Conservation (phyloP, 306 rosid genomes). For the Mimosa pudica region DNA sequence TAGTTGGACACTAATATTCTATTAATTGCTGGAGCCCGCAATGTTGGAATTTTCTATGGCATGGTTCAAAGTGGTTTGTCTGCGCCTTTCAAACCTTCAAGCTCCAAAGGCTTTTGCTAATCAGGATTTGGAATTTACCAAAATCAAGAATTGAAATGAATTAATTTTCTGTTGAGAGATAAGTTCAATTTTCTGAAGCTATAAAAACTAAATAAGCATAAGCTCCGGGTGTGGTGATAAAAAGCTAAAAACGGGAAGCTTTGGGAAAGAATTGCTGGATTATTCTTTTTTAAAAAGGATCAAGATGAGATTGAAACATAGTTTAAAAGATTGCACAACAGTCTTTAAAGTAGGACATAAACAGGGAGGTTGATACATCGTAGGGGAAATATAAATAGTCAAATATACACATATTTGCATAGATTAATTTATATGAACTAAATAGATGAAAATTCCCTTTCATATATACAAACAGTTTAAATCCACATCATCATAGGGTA, state of each 20-base stretch:
- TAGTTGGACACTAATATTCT: not conserved
- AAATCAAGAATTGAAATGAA: not conserved
- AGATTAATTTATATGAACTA: not conserved
- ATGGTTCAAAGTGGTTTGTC: not conserved
- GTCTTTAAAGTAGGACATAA: too few species aligned
- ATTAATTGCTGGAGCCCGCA: not conserved
- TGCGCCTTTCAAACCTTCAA: too few species aligned
- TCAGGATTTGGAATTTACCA: not conserved
- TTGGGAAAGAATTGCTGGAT: not conserved
- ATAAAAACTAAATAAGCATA: not conserved
- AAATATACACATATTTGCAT: too few species aligned
- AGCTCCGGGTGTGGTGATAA: not conserved
- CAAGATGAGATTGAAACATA: too few species aligned
- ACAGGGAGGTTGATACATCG: too few species aligned
- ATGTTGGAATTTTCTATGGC: not conserved
- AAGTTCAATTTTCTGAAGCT: too few species aligned
- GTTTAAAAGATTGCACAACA: too few species aligned
- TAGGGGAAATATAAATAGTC: too few species aligned
- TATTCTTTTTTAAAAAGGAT: too few species aligned
- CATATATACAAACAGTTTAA: not conserved
- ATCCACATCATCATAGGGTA: not conserved
- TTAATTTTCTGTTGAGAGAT: too few species aligned
- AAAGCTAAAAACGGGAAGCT: not conserved
- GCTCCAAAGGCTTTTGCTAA: too few species aligned
- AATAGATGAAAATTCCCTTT: not conserved